phyloP scores from a whole-genome alignment of 2,329 filamentous ascomycete genomes.

The Parastagonospora avenae region DNA sequence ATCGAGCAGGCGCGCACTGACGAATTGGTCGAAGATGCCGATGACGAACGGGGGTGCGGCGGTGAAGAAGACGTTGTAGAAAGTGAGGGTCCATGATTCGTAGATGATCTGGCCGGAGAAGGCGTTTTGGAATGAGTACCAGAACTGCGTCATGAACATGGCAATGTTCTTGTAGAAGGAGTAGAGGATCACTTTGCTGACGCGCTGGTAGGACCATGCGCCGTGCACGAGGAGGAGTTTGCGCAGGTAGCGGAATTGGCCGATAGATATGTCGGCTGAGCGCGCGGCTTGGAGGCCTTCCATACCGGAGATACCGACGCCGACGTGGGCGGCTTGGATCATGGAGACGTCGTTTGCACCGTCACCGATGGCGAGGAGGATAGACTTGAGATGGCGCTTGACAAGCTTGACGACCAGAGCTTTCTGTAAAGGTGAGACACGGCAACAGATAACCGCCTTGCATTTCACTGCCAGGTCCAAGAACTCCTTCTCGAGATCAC shows the following conservation, averaged over 20 bases:
- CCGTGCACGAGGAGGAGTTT: constrained; percentile 95
- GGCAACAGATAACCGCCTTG: constrained; percentile 97
- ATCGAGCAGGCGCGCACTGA: constrained; percentile 90
- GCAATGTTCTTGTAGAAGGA: constrained; percentile 99
- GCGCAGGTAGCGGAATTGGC: constrained; percentile 90
- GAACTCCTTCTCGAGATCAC: constrained; percentile 91
- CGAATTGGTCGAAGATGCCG: constrained; percentile 96
- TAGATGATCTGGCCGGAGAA: constrained; percentile 98
- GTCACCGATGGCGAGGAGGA: constrained; percentile 94
- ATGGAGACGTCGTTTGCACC: constrained; percentile 99
- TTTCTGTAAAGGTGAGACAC: constrained; percentile 96
- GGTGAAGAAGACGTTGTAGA: constrained; percentile 99
- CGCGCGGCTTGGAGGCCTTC: constrained; percentile 96
- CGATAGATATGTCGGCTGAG: constrained; percentile 94
- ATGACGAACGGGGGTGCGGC: constrained; percentile 90
- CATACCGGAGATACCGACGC: constrained; percentile 94
- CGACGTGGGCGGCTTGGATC: constrained; percentile 98
- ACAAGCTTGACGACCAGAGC: constrained; percentile 97
- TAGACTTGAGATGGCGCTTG: constrained; percentile 89
- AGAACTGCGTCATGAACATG: constrained; percentile 98
- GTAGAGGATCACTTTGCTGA: constrained; percentile 96
- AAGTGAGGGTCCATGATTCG: constrained; percentile 98
- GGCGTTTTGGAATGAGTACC: constrained; percentile 96
- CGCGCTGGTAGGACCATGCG: constrained; percentile 95
- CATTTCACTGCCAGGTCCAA: constrained; percentile 92